Evolutionary conservation across 768 basidiomycete genomes (phyloP).

Genomic region (Lactarius akahatsu): DNA sequence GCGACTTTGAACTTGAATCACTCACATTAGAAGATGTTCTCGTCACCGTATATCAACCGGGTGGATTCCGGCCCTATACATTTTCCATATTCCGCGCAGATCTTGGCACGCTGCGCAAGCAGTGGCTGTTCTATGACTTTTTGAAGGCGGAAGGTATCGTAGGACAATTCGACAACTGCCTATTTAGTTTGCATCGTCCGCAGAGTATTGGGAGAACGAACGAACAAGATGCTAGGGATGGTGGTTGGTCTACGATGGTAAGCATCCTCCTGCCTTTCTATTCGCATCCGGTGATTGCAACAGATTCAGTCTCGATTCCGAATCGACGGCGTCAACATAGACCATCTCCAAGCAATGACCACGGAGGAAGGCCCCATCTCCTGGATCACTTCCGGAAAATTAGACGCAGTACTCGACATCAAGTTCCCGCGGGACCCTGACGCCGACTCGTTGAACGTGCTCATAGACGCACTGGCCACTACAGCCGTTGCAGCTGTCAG

Average conservation of each 20-base stretch:
- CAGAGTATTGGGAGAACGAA: constrained; percentile 93
- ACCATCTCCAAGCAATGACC: constrained; percentile 85
- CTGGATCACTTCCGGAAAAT: constrained; percentile 96
- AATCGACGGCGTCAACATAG: constrained; percentile 95
- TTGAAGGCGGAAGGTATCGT: constrained; percentile 89
- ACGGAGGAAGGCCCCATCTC: constrained; percentile 87
- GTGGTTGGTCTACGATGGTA: constrained; percentile 53
- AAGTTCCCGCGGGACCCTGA: constrained; percentile 85
- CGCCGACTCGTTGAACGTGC: constrained; percentile 75
- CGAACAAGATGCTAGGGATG: constrained; percentile 79
- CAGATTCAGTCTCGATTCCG: constrained; percentile 79
- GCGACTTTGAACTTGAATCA: constrained; percentile 91
- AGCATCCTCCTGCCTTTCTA: neutral
- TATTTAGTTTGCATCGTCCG: constrained; percentile 94
- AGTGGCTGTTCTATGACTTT: constrained; percentile 96
- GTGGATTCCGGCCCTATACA: constrained; percentile 86
- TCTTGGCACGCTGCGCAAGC: constrained; percentile 78
- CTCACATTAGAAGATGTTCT: constrained; percentile 91
- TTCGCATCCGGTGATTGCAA: neutral
- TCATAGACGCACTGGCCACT: constrained; percentile 84
- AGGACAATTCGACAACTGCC: constrained; percentile 95
- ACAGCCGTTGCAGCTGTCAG: constrained; percentile 51
- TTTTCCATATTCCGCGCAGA: constrained; percentile 94
- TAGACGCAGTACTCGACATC: constrained; percentile 96
- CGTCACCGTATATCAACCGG: constrained; percentile 92